phyloP scores from a whole-genome alignment of 306 rosid species.

The Acacia crassicarpa region DNA sequence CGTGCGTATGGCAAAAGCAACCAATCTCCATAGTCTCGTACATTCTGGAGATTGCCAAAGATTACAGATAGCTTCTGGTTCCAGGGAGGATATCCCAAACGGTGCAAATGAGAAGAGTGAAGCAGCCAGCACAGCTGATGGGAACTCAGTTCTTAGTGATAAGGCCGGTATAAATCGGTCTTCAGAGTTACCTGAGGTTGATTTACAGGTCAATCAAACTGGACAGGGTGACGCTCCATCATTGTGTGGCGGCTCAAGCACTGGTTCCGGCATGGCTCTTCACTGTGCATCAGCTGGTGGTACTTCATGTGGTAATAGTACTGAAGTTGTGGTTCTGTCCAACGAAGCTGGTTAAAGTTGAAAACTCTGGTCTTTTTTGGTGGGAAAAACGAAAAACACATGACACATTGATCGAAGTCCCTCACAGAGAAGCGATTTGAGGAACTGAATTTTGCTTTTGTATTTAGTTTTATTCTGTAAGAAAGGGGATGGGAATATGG shows the following conservation, averaged over 20 bases:
- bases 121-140: constrained; percentile 7
- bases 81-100: constrained; percentile 19
- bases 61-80: constrained; percentile 21
- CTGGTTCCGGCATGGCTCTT: constrained; percentile 40
- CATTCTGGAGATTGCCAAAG: constrained; percentile 38
- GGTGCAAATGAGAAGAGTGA: constrained; percentile 15
- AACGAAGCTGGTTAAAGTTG: constrained; percentile 57
- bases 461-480: neutral
- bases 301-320: constrained; percentile 37
- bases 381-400: neutral
- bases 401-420: neutral
- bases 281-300: constrained; percentile 47
- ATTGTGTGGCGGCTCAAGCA: constrained; percentile 35
- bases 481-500: neutral
- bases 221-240: constrained; percentile 33
- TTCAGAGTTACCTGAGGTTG: constrained; percentile 37
- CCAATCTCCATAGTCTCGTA: constrained; percentile 20
- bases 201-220: constrained; percentile 42
- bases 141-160: constrained; percentile 16
- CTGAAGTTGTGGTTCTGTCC: constrained; percentile 49
- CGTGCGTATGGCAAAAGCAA: constrained; percentile 13
- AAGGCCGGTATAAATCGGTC: constrained; percentile 23
- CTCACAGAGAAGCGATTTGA: constrained; percentile 9
- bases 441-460: neutral
- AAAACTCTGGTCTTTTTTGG: constrained; percentile 28